A percentile compares a stretch with the other conserved stretches of the same genome.
Conservation (phyloP, 768 basidiomycete species). For the Sistotremastrum niveocremeum region DNA sequence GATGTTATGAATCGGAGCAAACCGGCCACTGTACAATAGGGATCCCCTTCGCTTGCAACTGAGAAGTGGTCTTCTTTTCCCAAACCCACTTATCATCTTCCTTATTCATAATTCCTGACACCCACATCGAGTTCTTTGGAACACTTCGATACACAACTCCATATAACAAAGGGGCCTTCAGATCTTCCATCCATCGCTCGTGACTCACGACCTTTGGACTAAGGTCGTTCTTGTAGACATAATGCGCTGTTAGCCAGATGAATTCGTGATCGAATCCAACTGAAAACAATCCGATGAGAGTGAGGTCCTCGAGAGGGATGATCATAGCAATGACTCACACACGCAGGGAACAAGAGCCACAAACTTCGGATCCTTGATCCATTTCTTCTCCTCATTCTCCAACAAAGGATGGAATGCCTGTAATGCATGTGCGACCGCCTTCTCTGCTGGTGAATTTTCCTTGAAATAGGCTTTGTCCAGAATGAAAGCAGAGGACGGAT, state of each 20-base stretch:
- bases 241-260: no score
- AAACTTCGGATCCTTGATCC: no score
- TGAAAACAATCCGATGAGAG: no score
- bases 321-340: no score
- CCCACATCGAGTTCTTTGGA: background rate
- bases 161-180: background rate
- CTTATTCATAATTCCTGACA: background rate
- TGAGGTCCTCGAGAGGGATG: no score
- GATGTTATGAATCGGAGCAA: no score
- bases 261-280: background rate
- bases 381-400: no score
- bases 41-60: background rate
- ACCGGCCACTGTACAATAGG: background rate
- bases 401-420: no score
- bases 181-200: background rate
- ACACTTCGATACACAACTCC: background rate
- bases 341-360: no score
- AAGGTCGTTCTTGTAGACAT: no score
- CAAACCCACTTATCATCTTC: conserved; percentile 1
- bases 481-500: background rate
- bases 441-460: background rate
- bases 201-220: no score
- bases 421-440: no score
- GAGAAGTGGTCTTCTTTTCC: background rate
- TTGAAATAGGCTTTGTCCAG: background rate